Evolutionary conservation across 805 yeast species (phyloP).

Genomic region (Yamadazyma paraphyllophila): DNA sequence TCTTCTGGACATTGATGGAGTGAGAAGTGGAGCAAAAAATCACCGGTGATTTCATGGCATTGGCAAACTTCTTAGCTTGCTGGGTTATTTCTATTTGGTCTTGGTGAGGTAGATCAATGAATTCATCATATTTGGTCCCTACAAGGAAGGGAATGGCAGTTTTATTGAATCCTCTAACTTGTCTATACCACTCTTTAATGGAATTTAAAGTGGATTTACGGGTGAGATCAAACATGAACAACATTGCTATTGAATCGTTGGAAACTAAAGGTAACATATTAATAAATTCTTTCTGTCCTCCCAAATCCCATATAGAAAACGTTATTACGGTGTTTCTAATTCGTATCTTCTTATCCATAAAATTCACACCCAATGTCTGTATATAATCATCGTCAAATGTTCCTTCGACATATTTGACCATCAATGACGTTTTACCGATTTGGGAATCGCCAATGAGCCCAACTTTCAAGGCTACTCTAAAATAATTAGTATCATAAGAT

Average conservation of each 20-base stretch:
- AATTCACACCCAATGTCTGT: constrained; percentile 93
- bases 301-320: constrained; percentile 92
- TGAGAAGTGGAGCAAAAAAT: constrained; percentile 90
- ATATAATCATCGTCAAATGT: constrained; percentile 88
- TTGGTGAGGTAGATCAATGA: constrained; percentile 70
- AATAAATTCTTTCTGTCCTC: constrained; percentile 92
- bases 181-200: constrained; percentile 93
- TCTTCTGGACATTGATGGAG: constrained; percentile 89
- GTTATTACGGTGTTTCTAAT: constrained; percentile 85
- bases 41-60: constrained; percentile 82
- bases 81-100: constrained; percentile 84
- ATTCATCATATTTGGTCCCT: constrained; percentile 91
- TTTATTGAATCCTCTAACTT: constrained; percentile 83
- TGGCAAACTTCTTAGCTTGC: constrained; percentile 80
- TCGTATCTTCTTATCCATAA: constrained; percentile 84
- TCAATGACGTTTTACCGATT: constrained; percentile 91
- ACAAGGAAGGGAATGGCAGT: constrained; percentile 88
- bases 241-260: constrained; percentile 85
- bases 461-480: constrained; percentile 69
- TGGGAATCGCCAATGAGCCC: constrained; percentile 95
- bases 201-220: constrained; percentile 81
- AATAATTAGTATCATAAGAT: constrained; percentile 21
- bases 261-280: constrained; percentile 94
- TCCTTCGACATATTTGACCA: constrained; percentile 97
- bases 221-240: constrained; percentile 86